Evolutionary conservation across 768 basidiomycete species (phyloP).

Genomic region (Lentinus brumalis): DNA sequence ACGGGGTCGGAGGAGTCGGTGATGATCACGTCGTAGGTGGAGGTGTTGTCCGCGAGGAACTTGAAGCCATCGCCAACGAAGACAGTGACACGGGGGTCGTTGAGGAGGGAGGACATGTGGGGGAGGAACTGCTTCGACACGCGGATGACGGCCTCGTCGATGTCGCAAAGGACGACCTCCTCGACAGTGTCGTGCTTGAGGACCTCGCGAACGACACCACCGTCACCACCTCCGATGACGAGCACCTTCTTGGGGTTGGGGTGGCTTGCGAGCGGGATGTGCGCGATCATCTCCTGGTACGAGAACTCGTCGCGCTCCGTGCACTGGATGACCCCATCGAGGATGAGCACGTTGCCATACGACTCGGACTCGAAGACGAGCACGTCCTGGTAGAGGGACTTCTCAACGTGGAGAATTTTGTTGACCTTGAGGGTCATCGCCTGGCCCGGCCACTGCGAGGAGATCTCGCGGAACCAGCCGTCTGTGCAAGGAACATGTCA

Average conservation of each 20-base stretch:
- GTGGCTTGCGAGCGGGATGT: constrained; percentile 94
- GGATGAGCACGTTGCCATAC: constrained; percentile 94
- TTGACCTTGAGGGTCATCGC: constrained; percentile 97
- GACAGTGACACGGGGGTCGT: constrained; percentile 79
- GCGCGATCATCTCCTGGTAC: constrained; percentile 99
- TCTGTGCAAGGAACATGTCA: constrained; percentile 42
- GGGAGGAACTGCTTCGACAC: constrained; percentile 94
- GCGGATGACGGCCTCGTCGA: constrained; percentile 96
- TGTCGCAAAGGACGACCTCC: constrained; percentile 93
- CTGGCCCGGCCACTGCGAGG: constrained; percentile 95
- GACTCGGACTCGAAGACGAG: constrained; percentile 96
- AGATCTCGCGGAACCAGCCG: constrained; percentile 97
- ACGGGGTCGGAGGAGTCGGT: constrained; percentile 99
- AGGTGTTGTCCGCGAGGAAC: constrained; percentile 86
- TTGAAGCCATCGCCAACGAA: constrained; percentile 96
- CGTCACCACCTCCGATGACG: constrained; percentile 98
- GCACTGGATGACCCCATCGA: constrained; percentile 95
- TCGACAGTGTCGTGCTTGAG: constrained; percentile 92
- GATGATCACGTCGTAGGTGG: constrained; percentile 95
- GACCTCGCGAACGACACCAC: constrained; percentile 96
- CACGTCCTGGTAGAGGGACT: constrained; percentile 94
- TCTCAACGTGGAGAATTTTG: constrained; percentile 92
- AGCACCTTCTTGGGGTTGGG: constrained; percentile 95
- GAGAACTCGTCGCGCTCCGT: constrained; percentile 99
- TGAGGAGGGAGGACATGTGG: constrained; percentile 86